A percentile compares a stretch with the other conserved stretches of the same genome.
phyloP scores from a whole-genome alignment of 306 rosid genomes.

The Bauhinia variegata region DNA sequence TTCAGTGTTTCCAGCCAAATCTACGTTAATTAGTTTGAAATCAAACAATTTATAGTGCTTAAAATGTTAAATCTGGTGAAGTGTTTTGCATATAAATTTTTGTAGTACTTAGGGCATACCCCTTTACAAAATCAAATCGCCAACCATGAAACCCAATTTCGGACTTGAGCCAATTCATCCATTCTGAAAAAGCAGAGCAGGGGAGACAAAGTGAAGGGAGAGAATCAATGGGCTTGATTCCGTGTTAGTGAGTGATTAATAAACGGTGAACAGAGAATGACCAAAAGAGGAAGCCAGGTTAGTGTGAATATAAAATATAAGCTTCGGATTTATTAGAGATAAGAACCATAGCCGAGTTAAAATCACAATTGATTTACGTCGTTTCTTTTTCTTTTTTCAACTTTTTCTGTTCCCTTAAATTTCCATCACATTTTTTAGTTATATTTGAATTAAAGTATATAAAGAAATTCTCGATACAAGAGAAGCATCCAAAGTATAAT shows the following conservation, averaged over 20 bases:
- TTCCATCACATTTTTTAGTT: too few species aligned
- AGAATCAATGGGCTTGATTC: conserved; percentile 40
- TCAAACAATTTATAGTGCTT: too few species aligned
- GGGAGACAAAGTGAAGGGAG: conserved; percentile 35
- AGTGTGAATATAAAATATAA: conserved; percentile 24
- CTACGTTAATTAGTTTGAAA: too few species aligned
- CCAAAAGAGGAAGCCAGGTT: neutral
- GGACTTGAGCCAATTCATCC: conserved; percentile 80
- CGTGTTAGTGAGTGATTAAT: conserved; percentile 29
- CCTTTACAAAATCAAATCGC: conserved; percentile 76
- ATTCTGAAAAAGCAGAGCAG: conserved; percentile 72
- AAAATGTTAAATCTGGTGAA: conserved; percentile 37
- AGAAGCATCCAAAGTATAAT: too few species aligned
- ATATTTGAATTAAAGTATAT: too few species aligned
- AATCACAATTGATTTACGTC: too few species aligned
- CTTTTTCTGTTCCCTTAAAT: too few species aligned
- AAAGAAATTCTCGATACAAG: too few species aligned
- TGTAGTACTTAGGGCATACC: conserved; percentile 59
- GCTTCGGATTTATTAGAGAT: neutral
- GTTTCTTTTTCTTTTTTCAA: too few species aligned
- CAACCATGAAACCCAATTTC: conserved; percentile 77
- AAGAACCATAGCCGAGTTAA: neutral
- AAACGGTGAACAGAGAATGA: too few species aligned
- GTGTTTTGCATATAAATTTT: conserved; percentile 64
- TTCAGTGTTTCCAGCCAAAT: neutral